phyloP scores from a whole-genome alignment of 345 rosid genomes.

The Euphorbia lathyris region DNA sequence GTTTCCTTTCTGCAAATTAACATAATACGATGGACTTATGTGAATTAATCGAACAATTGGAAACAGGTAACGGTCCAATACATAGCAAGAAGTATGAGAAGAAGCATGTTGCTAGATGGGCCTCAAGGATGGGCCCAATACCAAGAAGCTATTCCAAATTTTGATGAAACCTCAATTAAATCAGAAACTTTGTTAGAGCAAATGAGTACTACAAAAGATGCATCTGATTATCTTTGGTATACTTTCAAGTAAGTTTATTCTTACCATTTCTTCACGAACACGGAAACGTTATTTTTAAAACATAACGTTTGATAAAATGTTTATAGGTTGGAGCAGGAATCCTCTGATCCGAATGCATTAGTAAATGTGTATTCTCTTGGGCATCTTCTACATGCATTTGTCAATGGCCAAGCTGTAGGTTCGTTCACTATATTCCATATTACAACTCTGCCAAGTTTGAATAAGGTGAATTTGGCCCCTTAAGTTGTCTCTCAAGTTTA shows the following conservation, averaged over 20 bases:
- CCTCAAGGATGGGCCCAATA: slow-evolving; percentile 48
- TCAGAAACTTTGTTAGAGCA: slow-evolving; percentile 62
- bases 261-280: background rate
- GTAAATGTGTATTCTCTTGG: slow-evolving; percentile 55
- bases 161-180: slow-evolving; percentile 42
- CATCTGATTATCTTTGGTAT: slow-evolving; percentile 88
- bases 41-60: too few relatives aligned
- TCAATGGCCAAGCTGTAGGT: slow-evolving; percentile 44
- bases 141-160: slow-evolving; percentile 50
- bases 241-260: slow-evolving; percentile 40
- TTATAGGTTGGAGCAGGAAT: slow-evolving; percentile 40
- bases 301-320: too few relatives aligned
- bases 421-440: background rate
- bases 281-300: too few relatives aligned
- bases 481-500: too few relatives aligned
- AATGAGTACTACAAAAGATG: slow-evolving; percentile 60
- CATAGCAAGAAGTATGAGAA: slow-evolving; percentile 40
- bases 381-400: slow-evolving; percentile 65
- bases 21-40: too few relatives aligned
- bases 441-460: too few relatives aligned
- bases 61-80: slow-evolving; percentile 51
- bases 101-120: slow-evolving; percentile 7
- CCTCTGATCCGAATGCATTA: slow-evolving; percentile 26
- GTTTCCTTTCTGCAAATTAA: background rate
- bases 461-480: too few relatives aligned